Evolutionary conservation across 169 alveolate species (phyloP).

Genomic region (Plasmodium malariae): DNA sequence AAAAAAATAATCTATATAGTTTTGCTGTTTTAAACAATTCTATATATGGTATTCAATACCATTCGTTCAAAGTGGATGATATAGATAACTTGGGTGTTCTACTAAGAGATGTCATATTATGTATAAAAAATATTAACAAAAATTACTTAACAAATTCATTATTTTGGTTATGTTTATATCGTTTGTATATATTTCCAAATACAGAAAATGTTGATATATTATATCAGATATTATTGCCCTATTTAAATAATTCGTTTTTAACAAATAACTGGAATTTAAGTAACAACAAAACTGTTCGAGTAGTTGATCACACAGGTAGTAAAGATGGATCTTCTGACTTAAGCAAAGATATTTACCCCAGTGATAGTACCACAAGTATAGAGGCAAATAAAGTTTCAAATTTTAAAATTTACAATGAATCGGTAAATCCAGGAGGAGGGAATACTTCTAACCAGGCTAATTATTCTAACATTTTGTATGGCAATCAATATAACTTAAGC

Average conservation of each 20-base stretch:
- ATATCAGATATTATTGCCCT: conserved; percentile 88
- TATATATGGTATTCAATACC: conserved; percentile 80
- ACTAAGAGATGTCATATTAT: conserved; percentile 83
- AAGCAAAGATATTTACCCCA: background rate
- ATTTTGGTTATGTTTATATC: conserved; percentile 88
- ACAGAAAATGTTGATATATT: conserved; percentile 84
- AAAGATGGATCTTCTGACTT: conserved; percentile 2
- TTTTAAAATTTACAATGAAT: conserved; percentile 73
- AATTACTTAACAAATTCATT: conserved; percentile 85
- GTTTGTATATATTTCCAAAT: conserved; percentile 86
- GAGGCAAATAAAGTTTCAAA: conserved; percentile 36
- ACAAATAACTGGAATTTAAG: conserved; percentile 84
- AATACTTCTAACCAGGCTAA: no score
- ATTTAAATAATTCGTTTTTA: conserved; percentile 83
- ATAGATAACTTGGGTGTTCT: conserved; percentile 79
- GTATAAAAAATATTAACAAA: conserved; percentile 82
- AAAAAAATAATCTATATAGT: conserved; percentile 68
- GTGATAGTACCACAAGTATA: background rate
- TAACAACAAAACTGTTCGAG: conserved; percentile 50
- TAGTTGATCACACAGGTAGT: conserved; percentile 22
- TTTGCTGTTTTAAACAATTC: conserved; percentile 70
- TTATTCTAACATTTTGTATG: no score
- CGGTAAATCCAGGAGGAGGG: no score
- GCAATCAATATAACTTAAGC: no score
- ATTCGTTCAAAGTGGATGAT: conserved; percentile 83